Conservation (phyloP, 306 rosid genomes). For the Prunus persica region DNA sequence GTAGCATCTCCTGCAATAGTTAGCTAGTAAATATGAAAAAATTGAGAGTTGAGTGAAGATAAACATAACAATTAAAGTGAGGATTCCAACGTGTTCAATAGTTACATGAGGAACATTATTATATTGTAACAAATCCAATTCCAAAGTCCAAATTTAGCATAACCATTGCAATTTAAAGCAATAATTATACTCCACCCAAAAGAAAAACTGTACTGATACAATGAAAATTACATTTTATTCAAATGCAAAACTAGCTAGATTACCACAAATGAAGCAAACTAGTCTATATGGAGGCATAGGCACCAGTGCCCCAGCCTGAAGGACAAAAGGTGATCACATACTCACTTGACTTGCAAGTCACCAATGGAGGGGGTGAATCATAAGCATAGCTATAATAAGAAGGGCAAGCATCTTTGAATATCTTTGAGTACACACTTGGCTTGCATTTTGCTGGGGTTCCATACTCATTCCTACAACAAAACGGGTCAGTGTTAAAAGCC, state of each 20-base stretch:
- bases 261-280: not conserved
- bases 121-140: not conserved
- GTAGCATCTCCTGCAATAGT: too few relatives aligned
- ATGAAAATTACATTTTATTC: not conserved
- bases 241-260: not conserved
- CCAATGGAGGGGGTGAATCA: slow-evolving; percentile 67
- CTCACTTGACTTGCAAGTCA: slow-evolving; percentile 51
- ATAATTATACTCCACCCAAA: not conserved
- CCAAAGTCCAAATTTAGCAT: not conserved
- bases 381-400: slow-evolving; percentile 72
- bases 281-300: slow-evolving; percentile 23
- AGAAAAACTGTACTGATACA: not conserved
- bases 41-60: not conserved
- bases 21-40: not conserved
- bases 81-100: not conserved
- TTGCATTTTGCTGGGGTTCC: slow-evolving; percentile 63
- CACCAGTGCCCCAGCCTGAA: slow-evolving; percentile 45
- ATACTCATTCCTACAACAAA: slow-evolving; percentile 67
- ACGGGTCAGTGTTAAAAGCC: slow-evolving; percentile 63
- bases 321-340: slow-evolving; percentile 73
- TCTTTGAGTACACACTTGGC: slow-evolving; percentile 65
- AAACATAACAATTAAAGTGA: not conserved
- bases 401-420: slow-evolving; percentile 81
- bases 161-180: not conserved
- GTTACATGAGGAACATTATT: not conserved